Base-by-base conservation (phyloP, 768 basidiomycete species). In the Amanita jacksonii region DNA sequence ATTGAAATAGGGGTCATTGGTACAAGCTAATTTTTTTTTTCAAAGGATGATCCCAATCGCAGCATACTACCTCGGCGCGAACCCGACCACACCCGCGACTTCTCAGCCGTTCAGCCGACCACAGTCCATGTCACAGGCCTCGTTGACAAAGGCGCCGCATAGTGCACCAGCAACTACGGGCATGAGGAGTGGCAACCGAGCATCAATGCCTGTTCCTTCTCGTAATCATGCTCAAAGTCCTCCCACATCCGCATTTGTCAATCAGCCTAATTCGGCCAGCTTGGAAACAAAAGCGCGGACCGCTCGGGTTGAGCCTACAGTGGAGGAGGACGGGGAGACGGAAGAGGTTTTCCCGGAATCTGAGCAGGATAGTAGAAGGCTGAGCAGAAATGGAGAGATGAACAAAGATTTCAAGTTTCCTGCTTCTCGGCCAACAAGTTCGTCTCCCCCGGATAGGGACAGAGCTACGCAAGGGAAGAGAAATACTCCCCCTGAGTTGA, bases 1-100 rank as follows among this genome's bases (percentile, higher is more conserved):
- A 38, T 31, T 41, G 23, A 20, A 5, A 41, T 15, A 28, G 15
- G 31, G 24, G 3, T 9, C 49, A 23, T 45, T 31, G 10, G 22
- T 13, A 31, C 16, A 27, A 22, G 20, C 4, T 39, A 40, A 34
- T 34, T 43, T 16, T 48, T 40, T 16, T 32, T 41, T n/a, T n/a
- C n/a, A 22, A 40, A 89, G 87, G 56, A 90, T 94, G 85, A 76
- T 93, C 7, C 84, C 90, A 4, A 92, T 92, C 47, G 76, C 82
- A 1, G 67, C 73, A 13, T 89, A 78, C 57, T 90, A 90, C 55
- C 78, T 90, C n/a, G 85, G 85, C 15, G 72, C 77, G 10, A 75
- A 66, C n/a, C 71, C 75, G 0, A 62, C 65, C 1, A 61, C 71
- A 5, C 70, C 76, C 0, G 59, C 57, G 13, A 51, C 55, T 12